A percentile compares a stretch with the other conserved stretches of the same genome.
Conservation (phyloP, 805 yeast genomes). For the Monosporozyma aerobia region DNA sequence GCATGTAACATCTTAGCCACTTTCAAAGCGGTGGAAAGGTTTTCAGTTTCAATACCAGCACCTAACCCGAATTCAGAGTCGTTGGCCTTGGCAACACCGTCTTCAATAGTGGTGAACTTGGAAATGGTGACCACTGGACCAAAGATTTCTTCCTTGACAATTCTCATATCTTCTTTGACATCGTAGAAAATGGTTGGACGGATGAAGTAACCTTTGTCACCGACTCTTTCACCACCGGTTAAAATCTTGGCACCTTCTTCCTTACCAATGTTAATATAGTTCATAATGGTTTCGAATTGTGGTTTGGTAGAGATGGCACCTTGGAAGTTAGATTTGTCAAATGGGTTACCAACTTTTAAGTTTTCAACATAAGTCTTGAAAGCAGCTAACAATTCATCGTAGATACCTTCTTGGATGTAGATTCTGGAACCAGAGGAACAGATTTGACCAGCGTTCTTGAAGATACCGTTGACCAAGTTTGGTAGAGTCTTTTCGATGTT, state of each 20-base stretch:
- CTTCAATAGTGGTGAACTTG: constrained; percentile 60
- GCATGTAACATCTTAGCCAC: constrained; percentile 59
- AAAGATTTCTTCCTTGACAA: constrained; percentile 66
- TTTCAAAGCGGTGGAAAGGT: constrained; percentile 49
- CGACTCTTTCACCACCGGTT: constrained; percentile 62
- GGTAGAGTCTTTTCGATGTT: constrained; percentile 42
- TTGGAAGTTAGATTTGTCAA: constrained; percentile 55
- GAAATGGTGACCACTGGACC: constrained; percentile 71
- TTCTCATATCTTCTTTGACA: constrained; percentile 50
- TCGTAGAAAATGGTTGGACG: constrained; percentile 68
- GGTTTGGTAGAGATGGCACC: constrained; percentile 43
- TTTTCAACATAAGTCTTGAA: constrained; percentile 52
- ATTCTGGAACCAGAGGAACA: constrained; percentile 79
- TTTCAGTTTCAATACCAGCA: constrained; percentile 68
- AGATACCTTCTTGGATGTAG: constrained; percentile 61
- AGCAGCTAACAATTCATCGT: constrained; percentile 50
- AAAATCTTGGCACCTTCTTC: constrained; percentile 56
- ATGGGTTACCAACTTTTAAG: constrained; percentile 67
- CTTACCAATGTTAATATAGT: constrained; percentile 59
- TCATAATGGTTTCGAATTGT: constrained; percentile 55
- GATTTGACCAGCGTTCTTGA: constrained; percentile 74
- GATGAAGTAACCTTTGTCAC: constrained; percentile 60
- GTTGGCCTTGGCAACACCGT: constrained; percentile 58
- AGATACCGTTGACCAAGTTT: constrained; percentile 56
- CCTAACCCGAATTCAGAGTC: constrained; percentile 70